These are phyloP conservation scores for Oryza nivara DNA, from an alignment of 176 grass and related monocot genomes.

Conservation along the genomic window DNA sequence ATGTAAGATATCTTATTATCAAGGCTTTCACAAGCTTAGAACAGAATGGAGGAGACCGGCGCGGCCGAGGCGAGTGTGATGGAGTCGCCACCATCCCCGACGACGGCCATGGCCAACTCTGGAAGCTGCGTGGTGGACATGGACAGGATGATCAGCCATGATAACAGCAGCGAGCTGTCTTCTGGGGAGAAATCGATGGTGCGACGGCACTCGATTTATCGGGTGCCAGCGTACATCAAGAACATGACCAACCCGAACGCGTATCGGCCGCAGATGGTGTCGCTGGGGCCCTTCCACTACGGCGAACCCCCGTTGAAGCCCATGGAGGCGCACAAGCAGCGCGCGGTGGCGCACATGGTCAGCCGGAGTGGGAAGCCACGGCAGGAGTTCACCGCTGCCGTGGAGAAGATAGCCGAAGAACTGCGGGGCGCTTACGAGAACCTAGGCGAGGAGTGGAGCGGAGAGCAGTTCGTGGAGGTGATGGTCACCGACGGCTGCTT, in stretches of 20 bases:
- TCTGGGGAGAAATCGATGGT: no score
- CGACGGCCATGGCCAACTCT: no score
- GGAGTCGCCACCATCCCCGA: no score
- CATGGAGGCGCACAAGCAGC: slow-evolving; percentile 66
- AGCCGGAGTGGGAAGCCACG: slow-evolving; percentile 27
- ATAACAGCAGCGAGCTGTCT: no score
- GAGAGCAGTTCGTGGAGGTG: slow-evolving; percentile 44
- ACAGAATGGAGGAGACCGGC: no score
- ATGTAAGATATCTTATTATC: no score
- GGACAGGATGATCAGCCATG: no score
- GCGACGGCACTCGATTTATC: no score
- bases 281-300: slow-evolving; percentile 61
- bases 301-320: slow-evolving; percentile 24
- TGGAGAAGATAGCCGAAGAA: slow-evolving; percentile 15
- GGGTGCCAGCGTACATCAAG: no score
- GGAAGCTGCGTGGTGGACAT: no score
- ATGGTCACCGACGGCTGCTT: slow-evolving; percentile 64
- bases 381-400: slow-evolving; percentile 20
- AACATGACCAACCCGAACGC: neutral
- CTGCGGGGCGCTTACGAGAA: slow-evolving; percentile 35
- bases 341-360: slow-evolving; percentile 43
- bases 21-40: no score
- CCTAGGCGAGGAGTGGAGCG: slow-evolving; percentile 37
- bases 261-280: slow-evolving; percentile 44
- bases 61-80: no score